A percentile compares a stretch with the other conserved stretches of the same genome.
Evolutionary conservation across 1,284 basidiomycete species (phyloP).

Genomic region (Testicularia cyperi): DNA sequence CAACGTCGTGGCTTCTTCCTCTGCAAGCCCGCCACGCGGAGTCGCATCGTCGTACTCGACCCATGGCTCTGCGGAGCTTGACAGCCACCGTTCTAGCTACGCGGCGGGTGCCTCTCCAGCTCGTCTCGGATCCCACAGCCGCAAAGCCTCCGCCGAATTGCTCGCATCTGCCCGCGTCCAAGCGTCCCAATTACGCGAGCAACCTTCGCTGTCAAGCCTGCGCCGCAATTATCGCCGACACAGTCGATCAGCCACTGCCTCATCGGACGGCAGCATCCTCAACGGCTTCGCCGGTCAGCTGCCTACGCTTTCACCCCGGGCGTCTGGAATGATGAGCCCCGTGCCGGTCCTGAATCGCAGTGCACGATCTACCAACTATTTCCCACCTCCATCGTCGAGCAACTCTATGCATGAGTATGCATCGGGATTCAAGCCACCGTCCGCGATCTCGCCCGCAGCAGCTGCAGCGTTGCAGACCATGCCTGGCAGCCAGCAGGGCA

Average conservation of each 20-base stretch:
- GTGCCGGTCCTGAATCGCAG: constrained; percentile 28
- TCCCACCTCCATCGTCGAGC: constrained; percentile 25
- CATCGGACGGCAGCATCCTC: constrained; percentile 28
- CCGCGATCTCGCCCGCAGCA: constrained; percentile 29
- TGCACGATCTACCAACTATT: constrained; percentile 48
- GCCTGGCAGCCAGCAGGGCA: constrained; percentile 4
- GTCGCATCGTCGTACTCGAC: too few species aligned
- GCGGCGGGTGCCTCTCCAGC: constrained; percentile 7
- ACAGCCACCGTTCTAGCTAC: constrained; percentile 17
- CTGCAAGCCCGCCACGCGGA: too few species aligned
- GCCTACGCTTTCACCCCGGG: constrained; percentile 10
- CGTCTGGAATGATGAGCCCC: constrained; percentile 30
- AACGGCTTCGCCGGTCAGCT: background rate
- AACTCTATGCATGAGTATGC: constrained; percentile 34
- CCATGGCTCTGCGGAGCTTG: too few species aligned
- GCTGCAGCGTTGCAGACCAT: constrained; percentile 27
- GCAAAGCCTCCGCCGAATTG: constrained; percentile 26
- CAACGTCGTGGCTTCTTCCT: too few species aligned
- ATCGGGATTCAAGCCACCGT: constrained; percentile 34
- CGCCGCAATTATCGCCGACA: constrained; percentile 30
- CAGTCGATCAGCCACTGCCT: constrained; percentile 20
- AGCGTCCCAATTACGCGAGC: constrained; percentile 28
- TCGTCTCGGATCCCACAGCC: constrained; percentile 11
- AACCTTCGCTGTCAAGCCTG: constrained; percentile 23
- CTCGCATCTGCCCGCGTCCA: constrained; percentile 16